Percentiles rank a stretch among this genome's conserved stretches.
Evolutionary conservation across 139 green algal genomes (phyloP).

Genomic region (Chlorella sp.): DNA sequence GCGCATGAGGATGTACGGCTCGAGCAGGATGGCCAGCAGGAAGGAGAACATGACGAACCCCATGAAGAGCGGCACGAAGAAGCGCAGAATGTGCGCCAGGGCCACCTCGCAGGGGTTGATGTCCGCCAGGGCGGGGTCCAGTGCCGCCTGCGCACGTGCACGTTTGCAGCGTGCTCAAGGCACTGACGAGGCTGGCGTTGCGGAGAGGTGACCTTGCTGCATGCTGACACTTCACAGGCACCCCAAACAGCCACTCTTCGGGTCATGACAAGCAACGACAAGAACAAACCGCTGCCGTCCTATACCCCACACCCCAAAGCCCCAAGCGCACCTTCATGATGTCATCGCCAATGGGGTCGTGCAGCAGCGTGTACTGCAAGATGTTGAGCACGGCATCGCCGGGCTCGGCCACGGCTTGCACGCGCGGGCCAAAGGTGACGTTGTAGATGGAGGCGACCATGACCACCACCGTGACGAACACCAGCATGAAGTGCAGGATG

Average conservation of each 20-base stretch:
- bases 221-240: no score
- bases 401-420: neutral
- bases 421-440: neutral
- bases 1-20: neutral
- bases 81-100: neutral
- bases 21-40: constrained; percentile 3
- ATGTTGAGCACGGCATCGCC: neutral
- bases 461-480: neutral
- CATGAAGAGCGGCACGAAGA: neutral
- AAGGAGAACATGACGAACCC: neutral
- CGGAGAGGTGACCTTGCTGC: no score
- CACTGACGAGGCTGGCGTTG: no score
- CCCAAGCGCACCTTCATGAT: neutral
- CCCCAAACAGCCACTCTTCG: no score
- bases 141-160: no score
- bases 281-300: neutral
- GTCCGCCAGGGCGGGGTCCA: neutral
- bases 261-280: no score
- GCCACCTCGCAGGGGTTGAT: neutral
- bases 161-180: no score
- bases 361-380: constrained; percentile 1
- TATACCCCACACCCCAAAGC: neutral
- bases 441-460: neutral
- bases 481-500: neutral
- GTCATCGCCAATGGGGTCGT: neutral